Evolutionary conservation across 331 rosid species (phyloP).

Genomic region (Pyrus hybrid): DNA sequence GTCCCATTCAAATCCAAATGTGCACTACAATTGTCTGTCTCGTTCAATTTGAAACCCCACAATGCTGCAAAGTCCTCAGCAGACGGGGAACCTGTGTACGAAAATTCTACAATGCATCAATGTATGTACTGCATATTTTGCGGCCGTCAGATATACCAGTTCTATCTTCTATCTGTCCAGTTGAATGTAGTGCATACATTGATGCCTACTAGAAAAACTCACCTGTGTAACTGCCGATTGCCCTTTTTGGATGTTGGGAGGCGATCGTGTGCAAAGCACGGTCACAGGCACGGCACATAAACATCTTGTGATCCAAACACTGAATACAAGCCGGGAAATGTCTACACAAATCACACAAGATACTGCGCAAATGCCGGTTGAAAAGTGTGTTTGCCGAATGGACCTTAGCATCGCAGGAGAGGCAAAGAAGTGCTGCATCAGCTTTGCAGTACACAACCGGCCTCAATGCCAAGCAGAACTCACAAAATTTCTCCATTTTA

Average conservation of each 20-base stretch:
- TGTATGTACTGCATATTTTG: neutral
- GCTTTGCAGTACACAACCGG: slow-evolving; percentile 79
- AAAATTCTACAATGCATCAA: neutral
- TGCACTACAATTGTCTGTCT: slow-evolving; percentile 24
- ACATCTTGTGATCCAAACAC: slow-evolving; percentile 59
- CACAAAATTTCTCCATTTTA: slow-evolving; percentile 79
- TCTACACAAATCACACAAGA: slow-evolving; percentile 58
- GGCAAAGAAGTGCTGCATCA: slow-evolving; percentile 84
- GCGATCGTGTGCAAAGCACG: slow-evolving; percentile 31
- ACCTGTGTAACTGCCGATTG: slow-evolving; percentile 56
- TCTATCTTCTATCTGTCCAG: no score
- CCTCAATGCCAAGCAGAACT: slow-evolving; percentile 64
- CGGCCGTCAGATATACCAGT: no score
- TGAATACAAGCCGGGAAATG: slow-evolving; percentile 36
- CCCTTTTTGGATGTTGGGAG: slow-evolving; percentile 42
- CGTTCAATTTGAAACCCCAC: slow-evolving; percentile 59
- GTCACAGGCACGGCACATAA: slow-evolving; percentile 63
- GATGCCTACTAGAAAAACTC: no score
- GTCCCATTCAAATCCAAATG: slow-evolving; percentile 25
- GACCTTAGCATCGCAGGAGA: slow-evolving; percentile 81
- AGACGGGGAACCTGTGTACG: slow-evolving; percentile 54
- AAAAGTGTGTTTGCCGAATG: slow-evolving; percentile 80
- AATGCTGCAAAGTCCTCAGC: slow-evolving; percentile 65
- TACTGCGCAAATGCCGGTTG: slow-evolving; percentile 50
- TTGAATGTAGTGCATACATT: no score